Percentiles rank a stretch among this genome's conserved stretches.
These are phyloP conservation scores for Kalaharituber pfeilii DNA, from an alignment of 2,329 filamentous ascomycete genomes.

Conservation along the genomic window DNA sequence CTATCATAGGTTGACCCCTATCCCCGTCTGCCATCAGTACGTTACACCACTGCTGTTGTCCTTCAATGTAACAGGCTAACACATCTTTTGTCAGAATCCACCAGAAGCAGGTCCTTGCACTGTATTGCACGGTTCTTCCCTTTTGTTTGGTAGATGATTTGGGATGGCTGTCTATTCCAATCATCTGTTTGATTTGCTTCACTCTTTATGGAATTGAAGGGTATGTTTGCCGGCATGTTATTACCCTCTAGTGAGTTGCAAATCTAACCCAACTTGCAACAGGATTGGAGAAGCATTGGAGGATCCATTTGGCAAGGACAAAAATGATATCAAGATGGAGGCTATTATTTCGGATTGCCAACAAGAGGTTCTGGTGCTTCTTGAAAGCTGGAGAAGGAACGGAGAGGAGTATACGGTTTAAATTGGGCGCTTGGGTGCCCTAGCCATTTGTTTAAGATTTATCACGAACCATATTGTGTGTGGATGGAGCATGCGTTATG, in stretches of 20 bases:
- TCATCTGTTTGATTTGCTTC: conserved; percentile 43
- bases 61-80: too few species aligned
- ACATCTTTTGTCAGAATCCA: too few species aligned
- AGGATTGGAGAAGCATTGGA: conserved; percentile 44
- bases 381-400: conserved; percentile 37
- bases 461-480: too few species aligned
- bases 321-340: conserved; percentile 51
- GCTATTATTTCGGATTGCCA: conserved; percentile 42
- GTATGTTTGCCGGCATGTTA: conserved; percentile 5
- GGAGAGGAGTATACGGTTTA: conserved; percentile 19
- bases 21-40: conserved; percentile 43
- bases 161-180: conserved; percentile 42
- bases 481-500: too few species aligned
- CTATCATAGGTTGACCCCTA: conserved; percentile 34
- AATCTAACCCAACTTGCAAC: background rate
- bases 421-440: too few species aligned
- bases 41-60: conserved; percentile 10
- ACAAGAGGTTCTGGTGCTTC: conserved; percentile 38
- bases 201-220: conserved; percentile 37
- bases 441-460: too few species aligned
- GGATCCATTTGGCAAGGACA: conserved; percentile 48
- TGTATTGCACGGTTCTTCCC: conserved; percentile 44
- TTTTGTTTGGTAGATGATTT: conserved; percentile 46
- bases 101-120: conserved; percentile 44
- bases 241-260: background rate